Base-by-base conservation (phyloP, 768 basidiomycete species). In the Mycena polygramma region DNA sequence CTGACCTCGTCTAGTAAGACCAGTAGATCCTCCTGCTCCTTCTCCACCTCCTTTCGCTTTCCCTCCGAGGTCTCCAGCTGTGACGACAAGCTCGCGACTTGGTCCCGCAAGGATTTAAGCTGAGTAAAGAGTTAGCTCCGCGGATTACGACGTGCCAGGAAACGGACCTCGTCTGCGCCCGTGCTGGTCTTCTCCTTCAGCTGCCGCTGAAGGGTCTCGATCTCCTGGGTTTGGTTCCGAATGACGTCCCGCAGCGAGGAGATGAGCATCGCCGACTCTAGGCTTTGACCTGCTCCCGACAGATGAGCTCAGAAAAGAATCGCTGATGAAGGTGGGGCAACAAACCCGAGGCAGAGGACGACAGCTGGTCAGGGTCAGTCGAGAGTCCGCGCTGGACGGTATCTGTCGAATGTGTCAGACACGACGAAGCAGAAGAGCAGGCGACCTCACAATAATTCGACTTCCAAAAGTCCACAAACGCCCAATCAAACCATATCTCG, bases 381-480 rank as follows among this genome's bases (percentile, higher is more conserved):
- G 88, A 86, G 63, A 94, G 83, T 41, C 90, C 92, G 57, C 92
- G 86, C 76, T 96, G 94, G 3, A 94, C 84, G 19, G 94, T 89
- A 80, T 94, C 93, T 94, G 74, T 19, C 7, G 22, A 71, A 58
- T 26, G 66, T 39, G 60, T 39, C 55, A 55, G 60, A 59, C 66
- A 48, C 35, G 19, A 55, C 30, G 17, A 64, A 45, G 37, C 41
- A 19, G 6, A 52, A 55, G 64, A 7, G 8, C 51, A 8, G 59
- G 71, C 13, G 26, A 68, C 80, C 94, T 78, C 75, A 97, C 97
- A 95, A 77, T 96, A 98, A 77, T 97, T 97, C 54, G 95, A 96
- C 83, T 99, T 99, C 93, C 95, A 97, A 79, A 98, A 99, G 80
- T 99, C 98, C 8, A 98, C 90, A 81, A 99, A 99, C 0, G 92